Percentiles rank a stretch among this genome's conserved stretches.
Evolutionary conservation across 1,284 basidiomycete species (phyloP).

Genomic region (Athelia sp.): DNA sequence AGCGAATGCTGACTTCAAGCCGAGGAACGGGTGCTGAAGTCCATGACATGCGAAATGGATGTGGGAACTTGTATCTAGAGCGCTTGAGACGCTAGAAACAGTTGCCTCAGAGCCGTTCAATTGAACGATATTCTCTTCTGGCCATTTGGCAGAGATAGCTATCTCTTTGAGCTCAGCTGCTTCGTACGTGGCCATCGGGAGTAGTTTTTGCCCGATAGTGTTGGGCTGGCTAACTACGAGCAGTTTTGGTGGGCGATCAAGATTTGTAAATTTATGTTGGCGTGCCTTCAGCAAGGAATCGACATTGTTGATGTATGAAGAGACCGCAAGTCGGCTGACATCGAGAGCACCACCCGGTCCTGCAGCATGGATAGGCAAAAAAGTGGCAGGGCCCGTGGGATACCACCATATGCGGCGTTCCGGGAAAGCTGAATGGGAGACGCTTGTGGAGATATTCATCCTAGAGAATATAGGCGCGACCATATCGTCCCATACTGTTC

Average conservation of each 20-base stretch:
- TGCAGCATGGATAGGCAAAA: background rate
- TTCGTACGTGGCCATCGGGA: too few species aligned
- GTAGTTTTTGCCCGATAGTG: too few species aligned
- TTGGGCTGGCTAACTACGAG: too few species aligned
- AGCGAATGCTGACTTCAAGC: too few species aligned
- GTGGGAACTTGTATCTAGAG: too few species aligned
- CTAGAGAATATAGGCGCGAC: background rate
- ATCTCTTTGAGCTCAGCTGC: constrained; percentile 43
- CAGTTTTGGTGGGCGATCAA: too few species aligned
- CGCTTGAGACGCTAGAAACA: too few species aligned
- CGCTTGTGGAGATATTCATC: background rate
- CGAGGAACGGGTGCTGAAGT: too few species aligned
- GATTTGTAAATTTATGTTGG: too few species aligned
- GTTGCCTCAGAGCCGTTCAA: too few species aligned
- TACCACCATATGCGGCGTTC: background rate
- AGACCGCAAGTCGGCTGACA: background rate
- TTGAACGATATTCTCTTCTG: too few species aligned
- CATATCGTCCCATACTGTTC: background rate
- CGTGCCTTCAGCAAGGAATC: background rate
- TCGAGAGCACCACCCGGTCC: background rate
- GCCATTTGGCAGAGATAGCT: constrained; percentile 95
- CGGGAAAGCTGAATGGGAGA: background rate
- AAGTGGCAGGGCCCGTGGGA: background rate
- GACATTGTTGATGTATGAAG: background rate
- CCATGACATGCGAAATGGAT: too few species aligned